Conservation (phyloP, 495 filamentous ascomycete genomes). For the Penicillium ucsense region DNA sequence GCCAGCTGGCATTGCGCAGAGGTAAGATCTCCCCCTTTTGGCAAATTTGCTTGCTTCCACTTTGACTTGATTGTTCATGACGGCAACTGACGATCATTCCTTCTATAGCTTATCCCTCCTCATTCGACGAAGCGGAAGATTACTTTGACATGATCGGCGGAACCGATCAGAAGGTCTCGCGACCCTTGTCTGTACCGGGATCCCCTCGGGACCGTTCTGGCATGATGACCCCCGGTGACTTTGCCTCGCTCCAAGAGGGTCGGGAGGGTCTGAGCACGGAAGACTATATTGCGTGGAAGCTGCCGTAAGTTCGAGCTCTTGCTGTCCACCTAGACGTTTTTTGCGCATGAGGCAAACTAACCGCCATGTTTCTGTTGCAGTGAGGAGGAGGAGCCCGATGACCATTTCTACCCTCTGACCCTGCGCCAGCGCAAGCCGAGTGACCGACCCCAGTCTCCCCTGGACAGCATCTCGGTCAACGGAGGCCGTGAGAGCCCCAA, state of each 20-base stretch:
- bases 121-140: conserved; percentile 68
- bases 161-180: conserved; percentile 83
- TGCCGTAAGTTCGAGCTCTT: conserved; percentile 62
- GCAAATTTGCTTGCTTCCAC: not conserved
- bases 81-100: no score
- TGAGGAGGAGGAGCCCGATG: conserved; percentile 92
- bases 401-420: conserved; percentile 87
- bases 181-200: conserved; percentile 87
- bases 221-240: conserved; percentile 99
- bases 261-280: conserved; percentile 89
- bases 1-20: conserved; percentile 82
- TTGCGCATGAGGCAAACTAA: not conserved
- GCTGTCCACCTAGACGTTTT: no score
- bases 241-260: conserved; percentile 90
- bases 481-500: conserved; percentile 3
- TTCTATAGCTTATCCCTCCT: conserved; percentile 66
- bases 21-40: conserved; percentile 28
- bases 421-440: conserved; percentile 41
- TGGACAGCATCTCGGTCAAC: conserved; percentile 35
- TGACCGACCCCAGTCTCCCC: conserved; percentile 30
- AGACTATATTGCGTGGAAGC: conserved; percentile 95
- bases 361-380: conserved; percentile 33
- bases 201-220: conserved; percentile 83
- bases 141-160: conserved; percentile 77
- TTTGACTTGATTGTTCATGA: no score